Conservation (phyloP, 768 basidiomycete genomes). For the Daedaleopsis nitida region DNA sequence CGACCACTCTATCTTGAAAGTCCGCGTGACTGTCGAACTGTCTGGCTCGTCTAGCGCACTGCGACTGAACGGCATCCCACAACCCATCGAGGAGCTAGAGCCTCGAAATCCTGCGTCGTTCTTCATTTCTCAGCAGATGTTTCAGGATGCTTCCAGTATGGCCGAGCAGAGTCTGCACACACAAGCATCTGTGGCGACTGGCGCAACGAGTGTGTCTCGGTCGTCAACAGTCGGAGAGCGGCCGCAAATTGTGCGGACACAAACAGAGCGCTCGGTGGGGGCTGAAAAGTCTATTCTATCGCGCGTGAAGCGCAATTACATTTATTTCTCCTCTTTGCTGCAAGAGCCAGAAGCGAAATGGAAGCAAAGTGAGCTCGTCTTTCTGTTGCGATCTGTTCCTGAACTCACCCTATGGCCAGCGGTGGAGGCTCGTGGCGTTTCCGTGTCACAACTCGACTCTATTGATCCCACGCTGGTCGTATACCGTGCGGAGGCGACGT, state of each 20-base stretch:
- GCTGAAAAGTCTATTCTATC: constrained; percentile 85
- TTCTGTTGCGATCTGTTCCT: background rate
- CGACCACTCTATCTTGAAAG: constrained; percentile 79
- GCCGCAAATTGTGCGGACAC: constrained; percentile 38
- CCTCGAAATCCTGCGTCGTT: constrained; percentile 66
- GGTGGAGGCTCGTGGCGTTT: constrained; percentile 87
- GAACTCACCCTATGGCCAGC: constrained; percentile 38
- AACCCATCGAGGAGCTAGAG: constrained; percentile 63
- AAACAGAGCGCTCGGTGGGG: constrained; percentile 52
- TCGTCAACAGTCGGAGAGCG: constrained; percentile 26
- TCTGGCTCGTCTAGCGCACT: constrained; percentile 77
- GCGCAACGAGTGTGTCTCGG: constrained; percentile 38
- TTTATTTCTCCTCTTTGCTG: constrained; percentile 94
- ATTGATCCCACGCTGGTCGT: constrained; percentile 97
- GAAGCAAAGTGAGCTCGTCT: constrained; percentile 70
- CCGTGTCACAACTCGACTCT: constrained; percentile 93
- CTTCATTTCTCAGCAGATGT: constrained; percentile 58
- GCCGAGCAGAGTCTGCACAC: constrained; percentile 70
- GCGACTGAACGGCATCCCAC: constrained; percentile 84
- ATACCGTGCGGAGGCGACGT: constrained; percentile 94
- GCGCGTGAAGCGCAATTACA: constrained; percentile 89
- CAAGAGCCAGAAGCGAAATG: constrained; percentile 99
- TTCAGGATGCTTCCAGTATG: constrained; percentile 74
- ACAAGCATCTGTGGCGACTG: constrained; percentile 59
- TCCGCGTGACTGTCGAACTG: constrained; percentile 77